Percentiles rank a stretch among this genome's conserved stretches.
phyloP scores from a whole-genome alignment of 2,329 filamentous ascomycete genomes.

The Scedosporium boydii region DNA sequence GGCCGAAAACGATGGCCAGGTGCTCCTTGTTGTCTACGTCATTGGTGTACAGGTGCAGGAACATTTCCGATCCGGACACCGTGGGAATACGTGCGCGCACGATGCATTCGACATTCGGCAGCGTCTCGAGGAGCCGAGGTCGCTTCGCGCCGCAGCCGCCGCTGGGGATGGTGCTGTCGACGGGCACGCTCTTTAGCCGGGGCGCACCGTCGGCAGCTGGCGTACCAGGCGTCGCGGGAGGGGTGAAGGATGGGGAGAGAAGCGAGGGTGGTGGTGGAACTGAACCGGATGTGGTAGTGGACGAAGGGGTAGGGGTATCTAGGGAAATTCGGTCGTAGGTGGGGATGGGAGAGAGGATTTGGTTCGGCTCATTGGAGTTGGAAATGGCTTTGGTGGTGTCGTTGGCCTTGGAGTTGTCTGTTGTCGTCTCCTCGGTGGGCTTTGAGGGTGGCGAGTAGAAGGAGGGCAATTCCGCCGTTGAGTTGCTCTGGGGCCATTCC shows the following conservation, averaged over 20 bases:
- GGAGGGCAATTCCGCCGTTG: slow-evolving; percentile 8
- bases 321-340: slow-evolving; percentile 1
- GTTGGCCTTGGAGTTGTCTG: not conserved
- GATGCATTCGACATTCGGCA: slow-evolving; percentile 85
- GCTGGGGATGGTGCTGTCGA: slow-evolving; percentile 47
- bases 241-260: slow-evolving; percentile 79
- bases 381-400: not conserved
- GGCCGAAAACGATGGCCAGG: slow-evolving; percentile 91
- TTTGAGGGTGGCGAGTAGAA: slow-evolving; percentile 10
- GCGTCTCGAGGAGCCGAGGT: slow-evolving; percentile 61
- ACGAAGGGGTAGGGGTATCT: slow-evolving; percentile 5
- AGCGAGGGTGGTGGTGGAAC: slow-evolving; percentile 52
- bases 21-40: slow-evolving; percentile 92
- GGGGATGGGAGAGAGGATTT: not conserved
- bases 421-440: not conserved
- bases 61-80: slow-evolving; percentile 89
- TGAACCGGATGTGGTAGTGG: slow-evolving; percentile 9
- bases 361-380: not conserved
- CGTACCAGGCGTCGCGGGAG: slow-evolving; percentile 54
- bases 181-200: slow-evolving; percentile 38
- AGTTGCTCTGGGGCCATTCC: not conserved
- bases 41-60: slow-evolving; percentile 89
- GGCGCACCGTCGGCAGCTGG: slow-evolving; percentile 39
- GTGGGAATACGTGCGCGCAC: slow-evolving; percentile 94
- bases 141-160: slow-evolving; percentile 54